A percentile compares a stretch with the other conserved stretches of the same genome.
These are phyloP conservation scores for Trichosanthes truncata DNA, from an alignment of 306 rosid genomes.

Conservation along the genomic window DNA sequence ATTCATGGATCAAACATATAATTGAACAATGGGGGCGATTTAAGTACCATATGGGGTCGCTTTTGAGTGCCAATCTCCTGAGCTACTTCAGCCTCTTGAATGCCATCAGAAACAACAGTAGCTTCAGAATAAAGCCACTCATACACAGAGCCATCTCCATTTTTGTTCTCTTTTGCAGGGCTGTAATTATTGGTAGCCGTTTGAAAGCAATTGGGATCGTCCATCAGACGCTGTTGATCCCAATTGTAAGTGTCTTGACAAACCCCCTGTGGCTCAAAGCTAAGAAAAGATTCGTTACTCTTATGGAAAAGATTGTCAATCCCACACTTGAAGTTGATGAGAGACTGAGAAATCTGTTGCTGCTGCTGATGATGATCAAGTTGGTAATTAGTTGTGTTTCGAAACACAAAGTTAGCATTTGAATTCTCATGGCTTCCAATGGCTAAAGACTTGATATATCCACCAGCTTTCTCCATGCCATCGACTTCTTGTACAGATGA, in stretches of 20 bases:
- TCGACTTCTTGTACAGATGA: conserved; percentile 21
- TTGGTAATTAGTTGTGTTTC: conserved; percentile 13
- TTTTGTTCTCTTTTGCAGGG: conserved; percentile 21
- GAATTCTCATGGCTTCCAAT: background rate
- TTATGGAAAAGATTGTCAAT: conserved; percentile 9
- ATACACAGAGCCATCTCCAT: conserved; percentile 23
- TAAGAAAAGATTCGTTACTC: conserved; percentile 41
- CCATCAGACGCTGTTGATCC: conserved; percentile 25
- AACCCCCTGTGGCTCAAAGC: conserved; percentile 41
- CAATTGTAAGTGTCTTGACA: conserved; percentile 19
- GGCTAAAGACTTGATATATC: conserved; percentile 16
- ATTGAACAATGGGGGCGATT: background rate
- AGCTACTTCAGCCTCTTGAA: conserved; percentile 22
- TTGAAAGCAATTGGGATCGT: conserved; percentile 37
- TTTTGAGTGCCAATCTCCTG: conserved; percentile 30
- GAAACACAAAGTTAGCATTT: conserved; percentile 17
- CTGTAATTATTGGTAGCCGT: conserved; percentile 32
- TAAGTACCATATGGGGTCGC: conserved; percentile 44
- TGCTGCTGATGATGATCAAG: conserved; percentile 13
- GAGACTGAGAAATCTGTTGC: conserved; percentile 24
- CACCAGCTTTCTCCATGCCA: conserved; percentile 22
- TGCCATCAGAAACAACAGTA: conserved; percentile 19
- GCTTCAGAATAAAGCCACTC: conserved; percentile 55
- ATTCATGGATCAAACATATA: background rate
- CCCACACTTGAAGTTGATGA: conserved; percentile 48